Evolutionary conservation across 768 basidiomycete genomes (phyloP), one percentile per base, ranked within the genome.

Genomic region (Boletus barrowsii): DNA sequence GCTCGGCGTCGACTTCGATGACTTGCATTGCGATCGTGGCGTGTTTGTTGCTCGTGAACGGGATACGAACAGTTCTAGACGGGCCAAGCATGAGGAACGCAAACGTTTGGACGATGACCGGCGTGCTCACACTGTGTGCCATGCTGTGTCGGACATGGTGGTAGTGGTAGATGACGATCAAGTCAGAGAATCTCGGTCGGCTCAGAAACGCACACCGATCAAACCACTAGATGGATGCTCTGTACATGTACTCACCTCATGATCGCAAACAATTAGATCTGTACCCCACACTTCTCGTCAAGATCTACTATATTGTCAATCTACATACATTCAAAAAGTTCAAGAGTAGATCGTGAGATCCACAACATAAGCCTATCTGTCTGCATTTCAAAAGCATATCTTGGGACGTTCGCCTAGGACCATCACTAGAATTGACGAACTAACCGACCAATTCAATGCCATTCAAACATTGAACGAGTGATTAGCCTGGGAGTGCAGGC

Each of bases 1-100:
- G 77, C 70, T 95, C 93, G 18, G 77, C 73, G 71, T 97, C 93
- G 32, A 97, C 93, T 56, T 89, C 85, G 65, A 97, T 89, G 56
- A 83, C 86, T 69, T 86, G 83, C 66, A 86, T 88, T 24, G 89
- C 93, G 61, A 93, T 90, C 45, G 70, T 64, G 10, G 94, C 94
- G 64, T 97, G 92, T 57, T 84, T 77, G 22, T 75, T 67, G 20
- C 82, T 85, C 20, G 80, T 77, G 59, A 96, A 93, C 10, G 93
- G 94, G 41, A 95, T 84, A 44, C 83, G 81, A 54, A 94, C 72
- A 5, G 82, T 84, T 44, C 89, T 84, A 37, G 46, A 75, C 30
- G 42, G 4, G 22, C 15, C 22, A 41, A 40, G n/a, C 3, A 36
- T 57, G 37, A 33, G 39, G 10, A 26, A 14, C 1, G 2, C 13